Evolutionary conservation across 495 filamentous ascomycete species (phyloP), one percentile per base, ranked within the genome.

Genomic region (Penicillium dipodomyicola): DNA sequence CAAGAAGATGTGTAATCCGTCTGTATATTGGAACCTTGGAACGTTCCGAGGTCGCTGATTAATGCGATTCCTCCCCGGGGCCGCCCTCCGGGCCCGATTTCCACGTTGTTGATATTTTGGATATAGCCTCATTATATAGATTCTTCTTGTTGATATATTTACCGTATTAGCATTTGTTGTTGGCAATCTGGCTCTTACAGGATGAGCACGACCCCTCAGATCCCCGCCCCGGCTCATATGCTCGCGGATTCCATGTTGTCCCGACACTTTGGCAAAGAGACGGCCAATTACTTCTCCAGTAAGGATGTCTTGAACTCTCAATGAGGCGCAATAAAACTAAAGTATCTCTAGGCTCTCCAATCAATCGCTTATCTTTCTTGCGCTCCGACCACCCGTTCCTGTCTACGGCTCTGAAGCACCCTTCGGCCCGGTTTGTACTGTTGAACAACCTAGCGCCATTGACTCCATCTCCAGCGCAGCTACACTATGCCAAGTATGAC

Each of bases 261-360:
- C 42, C 81, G 86, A 46, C 94, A 89, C 57, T 97, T 96, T 71
- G 94, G 94, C 64, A 86, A 80, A 61, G 94, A 97, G 75, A 84
- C 91, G 12, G 85, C 87, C 61, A 97, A 98, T 76, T 98, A 97
- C 81, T 97, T 96, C 77, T 88, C 90, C 56, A 91, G 92, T 81
- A 72, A 40, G 67, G 43, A 17, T 33, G 40, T 55, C n/a, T n/a
- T 56, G 17, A 10, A 30, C 14, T 22, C 5, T 43, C 22, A 20
- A 55, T 58, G 63, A 40, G 56, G 32, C 33, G 40, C 10, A 39
- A 9, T 39, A 33, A 5, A 9, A 2, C 46, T 64, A 63, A 71
- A 42, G n/a, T 8, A 37, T 20, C 0, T 10, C 27, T 10, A 88
- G 87, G 86, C 56, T 88, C 84, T 9, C 86, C 87, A 1, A 70